Conservation (phyloP, 305 asterid genomes). For the Caryopteris hybrid region DNA sequence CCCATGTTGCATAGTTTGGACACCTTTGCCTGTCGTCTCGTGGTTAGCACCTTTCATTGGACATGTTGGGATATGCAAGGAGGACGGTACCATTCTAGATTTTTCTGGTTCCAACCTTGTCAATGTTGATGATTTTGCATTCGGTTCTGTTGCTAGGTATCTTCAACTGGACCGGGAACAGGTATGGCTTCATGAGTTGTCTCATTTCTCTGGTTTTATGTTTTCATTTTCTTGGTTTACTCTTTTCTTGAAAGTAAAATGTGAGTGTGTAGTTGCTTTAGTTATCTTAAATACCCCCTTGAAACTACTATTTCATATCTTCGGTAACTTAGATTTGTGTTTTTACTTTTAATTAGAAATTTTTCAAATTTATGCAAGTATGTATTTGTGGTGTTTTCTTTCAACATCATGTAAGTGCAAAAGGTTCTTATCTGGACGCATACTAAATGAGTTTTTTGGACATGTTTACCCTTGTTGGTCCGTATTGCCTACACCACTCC, state of each 20-base stretch:
- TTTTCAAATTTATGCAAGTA: background rate
- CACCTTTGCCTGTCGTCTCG: conserved; percentile 88
- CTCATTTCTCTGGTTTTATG: background rate
- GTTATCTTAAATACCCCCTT: background rate
- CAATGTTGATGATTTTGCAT: conserved; percentile 57
- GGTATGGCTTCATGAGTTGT: conserved; percentile 39
- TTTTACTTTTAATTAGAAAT: background rate
- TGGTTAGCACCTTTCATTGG: conserved; percentile 99
- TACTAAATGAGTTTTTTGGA: too few species aligned
- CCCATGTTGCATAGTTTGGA: conserved; percentile 91
- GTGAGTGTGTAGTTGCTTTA: background rate
- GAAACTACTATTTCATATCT: background rate
- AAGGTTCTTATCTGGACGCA: too few species aligned
- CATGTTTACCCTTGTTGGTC: too few species aligned
- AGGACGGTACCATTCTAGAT: conserved; percentile 72
- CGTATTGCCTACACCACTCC: too few species aligned
- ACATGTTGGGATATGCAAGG: conserved; percentile 84
- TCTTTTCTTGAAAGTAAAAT: background rate
- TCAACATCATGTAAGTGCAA: background rate
- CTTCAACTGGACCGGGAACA: conserved; percentile 70
- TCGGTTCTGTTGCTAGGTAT: conserved; percentile 78
- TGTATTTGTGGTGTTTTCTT: background rate
- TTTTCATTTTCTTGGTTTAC: background rate
- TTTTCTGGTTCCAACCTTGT: conserved; percentile 79
- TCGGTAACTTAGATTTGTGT: background rate